Evolutionary conservation across 1,139 yeast genomes (phyloP), one percentile per base, ranked within the genome.

Genomic region (Suhomyces coccinellae): DNA sequence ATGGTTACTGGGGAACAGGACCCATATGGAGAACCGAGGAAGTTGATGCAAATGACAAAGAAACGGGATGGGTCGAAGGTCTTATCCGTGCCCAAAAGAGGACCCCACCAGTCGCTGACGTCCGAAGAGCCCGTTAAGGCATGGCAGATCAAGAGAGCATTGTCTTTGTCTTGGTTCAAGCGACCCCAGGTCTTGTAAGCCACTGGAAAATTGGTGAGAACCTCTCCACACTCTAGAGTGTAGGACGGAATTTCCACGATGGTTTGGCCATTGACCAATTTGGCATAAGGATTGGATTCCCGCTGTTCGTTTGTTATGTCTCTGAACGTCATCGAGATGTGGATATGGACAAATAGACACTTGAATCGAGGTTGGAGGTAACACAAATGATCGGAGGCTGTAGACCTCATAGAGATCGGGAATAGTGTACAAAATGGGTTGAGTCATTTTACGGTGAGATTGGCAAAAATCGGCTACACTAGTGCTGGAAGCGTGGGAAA

Each of bases 21-120:
- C 1, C 99, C 99, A 61, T 93, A 93, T 0, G 99, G 99, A 1
- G 97, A 88, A 0, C 99, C 99, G 50, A 95, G 74, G 31, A 95
- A 84, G 63, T 93, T 93, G 48, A 93, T 70, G 64, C 99, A 93
- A 12, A 93, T 75, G 38, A 93, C 81, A 62, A 88, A 89, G 63
- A 85, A 93, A 52, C 87, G 77, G 1, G 90, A 75, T 0, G 97
- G 96, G 65, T 93, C 99, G 65, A 93, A 90, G 1, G 98, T 95
- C 54, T 85, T 79, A 20, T 82, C 87, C 4, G 84, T 80, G 0
- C 99, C 99, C 38, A 93, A 70, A 29, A 93, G 68, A 0, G 99
- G 98, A 0, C 98, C 98, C 99, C 99, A 88, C 99, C 99, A 93
- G 61, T 93, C 99, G 38, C 86, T 80, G 15, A 91, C 97, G 61